phyloP scores from a whole-genome alignment of 1,284 basidiomycete genomes.

The Rugosomyces carneus region DNA sequence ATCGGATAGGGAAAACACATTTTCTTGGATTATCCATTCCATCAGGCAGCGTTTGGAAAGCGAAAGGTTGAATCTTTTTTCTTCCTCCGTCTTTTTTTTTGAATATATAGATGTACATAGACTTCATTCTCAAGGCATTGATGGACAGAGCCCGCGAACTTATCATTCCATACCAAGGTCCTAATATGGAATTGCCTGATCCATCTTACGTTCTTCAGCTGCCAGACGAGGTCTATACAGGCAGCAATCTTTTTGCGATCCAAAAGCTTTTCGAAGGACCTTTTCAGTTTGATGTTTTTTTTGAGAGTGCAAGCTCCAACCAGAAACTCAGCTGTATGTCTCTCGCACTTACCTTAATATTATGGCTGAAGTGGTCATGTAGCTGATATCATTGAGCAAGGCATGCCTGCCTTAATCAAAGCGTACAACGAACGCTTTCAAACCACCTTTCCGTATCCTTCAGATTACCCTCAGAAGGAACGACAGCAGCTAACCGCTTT shows the following conservation, averaged over 20 bases:
- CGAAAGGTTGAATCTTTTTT: slow-evolving; percentile 52
- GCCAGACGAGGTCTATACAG: slow-evolving; percentile 64
- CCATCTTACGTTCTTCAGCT: slow-evolving; percentile 75
- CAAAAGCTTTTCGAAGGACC: slow-evolving; percentile 82
- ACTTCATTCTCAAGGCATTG: slow-evolving; percentile 61
- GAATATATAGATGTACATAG: slow-evolving; percentile 31
- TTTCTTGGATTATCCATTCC: slow-evolving; percentile 62
- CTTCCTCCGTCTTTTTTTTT: not conserved
- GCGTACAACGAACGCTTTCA: slow-evolving; percentile 69
- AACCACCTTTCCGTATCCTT: slow-evolving; percentile 58
- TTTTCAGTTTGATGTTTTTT: slow-evolving; percentile 85
- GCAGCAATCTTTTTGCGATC: slow-evolving; percentile 78
- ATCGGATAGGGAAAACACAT: slow-evolving; percentile 68
- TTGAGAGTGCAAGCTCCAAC: slow-evolving; percentile 64
- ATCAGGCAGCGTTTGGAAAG: slow-evolving; percentile 74
- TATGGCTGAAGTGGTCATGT: not conserved
- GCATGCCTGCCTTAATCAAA: slow-evolving; percentile 60
- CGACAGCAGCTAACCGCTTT: slow-evolving; percentile 57
- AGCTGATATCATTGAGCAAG: slow-evolving; percentile 60
- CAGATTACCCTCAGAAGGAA: slow-evolving; percentile 43
- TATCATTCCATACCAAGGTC: slow-evolving; percentile 50
- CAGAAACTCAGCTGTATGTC: slow-evolving; percentile 58
- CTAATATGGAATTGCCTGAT: slow-evolving; percentile 53
- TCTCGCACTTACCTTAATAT: not conserved
- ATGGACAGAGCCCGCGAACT: slow-evolving; percentile 52